Evolutionary conservation across 1,139 yeast genomes (phyloP).

Genomic region (Taphrina pruni): DNA sequence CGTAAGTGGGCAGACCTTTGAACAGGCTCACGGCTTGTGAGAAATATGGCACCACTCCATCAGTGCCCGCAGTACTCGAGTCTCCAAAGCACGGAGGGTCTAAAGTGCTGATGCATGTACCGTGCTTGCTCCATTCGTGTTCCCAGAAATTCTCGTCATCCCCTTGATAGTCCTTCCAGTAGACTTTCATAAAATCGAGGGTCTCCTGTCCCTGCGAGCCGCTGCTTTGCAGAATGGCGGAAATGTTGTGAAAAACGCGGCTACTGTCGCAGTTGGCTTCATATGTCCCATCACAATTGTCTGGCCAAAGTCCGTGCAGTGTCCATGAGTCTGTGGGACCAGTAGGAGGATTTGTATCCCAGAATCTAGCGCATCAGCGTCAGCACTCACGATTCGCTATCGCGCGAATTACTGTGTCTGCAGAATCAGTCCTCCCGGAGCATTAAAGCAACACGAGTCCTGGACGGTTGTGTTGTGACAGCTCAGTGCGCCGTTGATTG

Average conservation of each 20-base stretch:
- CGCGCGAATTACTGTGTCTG: slow-evolving; percentile 85
- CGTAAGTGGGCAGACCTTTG: slow-evolving; percentile 69
- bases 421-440: slow-evolving; percentile 82
- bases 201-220: slow-evolving; percentile 56
- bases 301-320: slow-evolving; percentile 86
- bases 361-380: background rate
- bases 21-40: slow-evolving; percentile 68
- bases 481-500: slow-evolving; percentile 39
- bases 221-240: background rate
- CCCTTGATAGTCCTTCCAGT: slow-evolving; percentile 74
- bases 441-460: slow-evolving; percentile 83
- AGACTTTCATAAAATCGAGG: slow-evolving; percentile 61
- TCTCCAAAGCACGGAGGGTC: slow-evolving; percentile 69
- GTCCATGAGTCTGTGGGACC: slow-evolving; percentile 71
- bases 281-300: slow-evolving; percentile 75
- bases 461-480: slow-evolving; percentile 44
- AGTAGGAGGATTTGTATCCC: slow-evolving; percentile 60
- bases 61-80: slow-evolving; percentile 53
- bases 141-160: slow-evolving; percentile 80
- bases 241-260: slow-evolving; percentile 42
- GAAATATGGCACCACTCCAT: slow-evolving; percentile 80
- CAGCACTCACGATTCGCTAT: background rate
- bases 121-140: slow-evolving; percentile 95
- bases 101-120: slow-evolving; percentile 73
- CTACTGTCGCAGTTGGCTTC: slow-evolving; percentile 72